A percentile compares a stretch with the other conserved stretches of the same genome.
Conservation (phyloP, 2,329 filamentous ascomycete genomes). For the Fusarium buxicola region DNA sequence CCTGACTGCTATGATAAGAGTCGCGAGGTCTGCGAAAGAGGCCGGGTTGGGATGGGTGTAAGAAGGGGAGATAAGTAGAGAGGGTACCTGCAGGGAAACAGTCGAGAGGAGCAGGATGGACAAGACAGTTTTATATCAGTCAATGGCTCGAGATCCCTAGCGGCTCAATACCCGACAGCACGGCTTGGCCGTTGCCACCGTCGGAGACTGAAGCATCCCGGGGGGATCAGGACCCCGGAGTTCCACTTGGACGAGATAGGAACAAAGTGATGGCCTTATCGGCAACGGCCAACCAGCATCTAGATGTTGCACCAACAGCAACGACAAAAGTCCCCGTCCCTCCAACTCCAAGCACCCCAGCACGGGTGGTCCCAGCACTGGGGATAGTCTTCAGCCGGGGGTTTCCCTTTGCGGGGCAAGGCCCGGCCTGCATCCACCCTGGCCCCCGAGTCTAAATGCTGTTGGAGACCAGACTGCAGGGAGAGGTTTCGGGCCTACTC, state of each 20-base stretch:
- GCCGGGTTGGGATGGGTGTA: neutral
- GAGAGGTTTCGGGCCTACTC: constrained; percentile 33
- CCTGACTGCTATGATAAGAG: neutral
- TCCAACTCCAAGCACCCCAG: too few species aligned
- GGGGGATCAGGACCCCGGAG: constrained; percentile 13
- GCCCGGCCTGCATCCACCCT: constrained; percentile 18
- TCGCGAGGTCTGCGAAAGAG: neutral
- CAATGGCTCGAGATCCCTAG: neutral
- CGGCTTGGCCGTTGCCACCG: constrained; percentile 32
- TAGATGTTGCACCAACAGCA: constrained; percentile 9
- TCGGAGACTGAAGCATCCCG: constrained; percentile 7
- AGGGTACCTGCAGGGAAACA: constrained; percentile 12
- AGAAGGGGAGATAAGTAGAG: constrained; percentile 3
- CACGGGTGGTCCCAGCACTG: neutral
- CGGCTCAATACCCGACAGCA: constrained; percentile 20
- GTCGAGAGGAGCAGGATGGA: neutral
- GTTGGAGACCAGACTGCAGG: neutral
- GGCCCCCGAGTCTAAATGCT: too few species aligned
- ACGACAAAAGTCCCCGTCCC: constrained; percentile 30
- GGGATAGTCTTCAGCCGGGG: neutral
- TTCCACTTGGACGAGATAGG: neutral
- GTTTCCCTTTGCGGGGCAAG: constrained; percentile 33
- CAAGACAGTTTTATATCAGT: constrained; percentile 27
- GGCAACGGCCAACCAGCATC: neutral
- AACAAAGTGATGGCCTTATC: constrained; percentile 37